Base-by-base conservation (phyloP, 306 rosid species). In the Cucumis hystrix region DNA sequence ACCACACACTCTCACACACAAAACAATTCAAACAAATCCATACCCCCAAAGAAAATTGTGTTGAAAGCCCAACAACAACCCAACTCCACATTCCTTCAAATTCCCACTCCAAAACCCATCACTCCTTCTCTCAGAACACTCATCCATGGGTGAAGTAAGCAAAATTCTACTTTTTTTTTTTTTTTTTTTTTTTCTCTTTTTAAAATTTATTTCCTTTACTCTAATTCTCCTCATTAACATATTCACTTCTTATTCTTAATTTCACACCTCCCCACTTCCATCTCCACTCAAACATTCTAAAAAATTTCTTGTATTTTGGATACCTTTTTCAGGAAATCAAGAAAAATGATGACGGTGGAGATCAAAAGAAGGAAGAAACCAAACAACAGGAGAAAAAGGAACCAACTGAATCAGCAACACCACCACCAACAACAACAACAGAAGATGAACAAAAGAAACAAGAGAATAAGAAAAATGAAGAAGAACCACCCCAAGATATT, bases 81-180 rank as follows among this genome's bases (percentile, higher is more conserved):
- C 33, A 68, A 66, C 52, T 40, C 54, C 5, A 39, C 7, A 43
- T 67, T 67, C 18, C 57, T 45, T 70, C 21, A 70, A 43, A 58
- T 11, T 47, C 13, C 77, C 60, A 55, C 78, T 82, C 79, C 81
- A 67, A 76, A 77, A 72, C 58, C 54, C 51, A 55, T 56, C 52
- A 72, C 40, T 60, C 37, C 3, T 33, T 33, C 37, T 33, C 85
- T 56, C 70, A 65, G 20, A 47, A 13, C 11, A 3, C 20, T 52
- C 57, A 52, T 56, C 74, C 71, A 91, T 87, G 94, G 91, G 91
- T 78, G 92, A 94, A 84, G 97, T 94, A 90, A 79, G 96, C 77
- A 39, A 76, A 57, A 71, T 72, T 20, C 25, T 70, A 37, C 72
- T 18, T 40, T 0, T 61, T 13, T 10, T 6, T 62, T 1, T 60